Conservation (phyloP, 2,329 filamentous ascomycete genomes). For the Sporothrix luriei region DNA sequence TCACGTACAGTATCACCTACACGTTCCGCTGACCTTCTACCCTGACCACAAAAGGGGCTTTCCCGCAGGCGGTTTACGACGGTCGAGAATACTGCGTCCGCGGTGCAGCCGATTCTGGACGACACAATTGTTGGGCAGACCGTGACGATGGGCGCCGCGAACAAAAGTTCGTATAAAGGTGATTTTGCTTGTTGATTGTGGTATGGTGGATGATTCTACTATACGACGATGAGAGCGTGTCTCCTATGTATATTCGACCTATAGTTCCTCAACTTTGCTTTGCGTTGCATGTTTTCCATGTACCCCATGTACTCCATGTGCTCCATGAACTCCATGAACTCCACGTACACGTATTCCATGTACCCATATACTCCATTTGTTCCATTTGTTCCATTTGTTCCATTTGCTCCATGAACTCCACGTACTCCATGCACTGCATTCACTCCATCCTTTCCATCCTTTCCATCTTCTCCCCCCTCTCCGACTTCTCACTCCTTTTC, state of each 20-base stretch:
- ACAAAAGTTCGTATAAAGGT: background rate
- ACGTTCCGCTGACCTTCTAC: background rate
- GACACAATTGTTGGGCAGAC: background rate
- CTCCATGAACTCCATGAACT: too few relatives aligned
- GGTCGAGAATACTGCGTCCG: slow-evolving; percentile 22
- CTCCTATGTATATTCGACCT: too few relatives aligned
- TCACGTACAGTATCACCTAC: too few relatives aligned
- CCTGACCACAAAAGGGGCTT: slow-evolving; percentile 27
- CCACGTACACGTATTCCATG: too few relatives aligned
- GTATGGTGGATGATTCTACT: background rate
- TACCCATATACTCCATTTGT: too few relatives aligned
- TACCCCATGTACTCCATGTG: background rate
- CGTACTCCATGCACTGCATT: too few relatives aligned
- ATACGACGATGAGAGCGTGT: too few relatives aligned
- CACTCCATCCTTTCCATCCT: background rate
- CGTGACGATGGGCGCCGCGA: background rate
- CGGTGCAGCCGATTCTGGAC: slow-evolving; percentile 24
- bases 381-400: too few relatives aligned
- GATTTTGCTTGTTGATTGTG: background rate
- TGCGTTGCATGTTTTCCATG: too few relatives aligned
- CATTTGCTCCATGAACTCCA: too few relatives aligned
- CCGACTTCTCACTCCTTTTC: background rate
- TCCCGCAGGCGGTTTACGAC: slow-evolving; percentile 20
- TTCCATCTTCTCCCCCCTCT: background rate
- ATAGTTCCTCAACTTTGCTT: too few relatives aligned